Evolutionary conservation across 495 filamentous ascomycete genomes (phyloP).

Genomic region (Endocarpon pusillum): DNA sequence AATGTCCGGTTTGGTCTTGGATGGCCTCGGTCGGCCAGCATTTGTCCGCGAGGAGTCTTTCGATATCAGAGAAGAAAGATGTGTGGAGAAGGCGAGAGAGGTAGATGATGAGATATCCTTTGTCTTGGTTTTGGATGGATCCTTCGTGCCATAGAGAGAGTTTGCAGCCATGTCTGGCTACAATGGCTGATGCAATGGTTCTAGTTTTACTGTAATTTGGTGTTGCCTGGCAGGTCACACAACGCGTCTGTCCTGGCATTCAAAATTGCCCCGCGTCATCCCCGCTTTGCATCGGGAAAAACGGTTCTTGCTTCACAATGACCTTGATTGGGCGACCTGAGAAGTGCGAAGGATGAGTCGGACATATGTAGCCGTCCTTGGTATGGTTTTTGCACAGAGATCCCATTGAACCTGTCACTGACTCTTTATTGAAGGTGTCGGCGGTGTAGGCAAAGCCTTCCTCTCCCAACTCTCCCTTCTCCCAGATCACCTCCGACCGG

Average conservation of each 20-base stretch:
- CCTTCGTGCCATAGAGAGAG: slow-evolving; percentile 57
- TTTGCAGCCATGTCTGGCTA: slow-evolving; percentile 2
- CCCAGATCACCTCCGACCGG: slow-evolving; percentile 39
- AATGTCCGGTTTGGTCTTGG: slow-evolving; percentile 51
- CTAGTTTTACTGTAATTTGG: no score
- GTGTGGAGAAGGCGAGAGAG: slow-evolving; percentile 61
- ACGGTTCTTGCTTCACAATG: no score
- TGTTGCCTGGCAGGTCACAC: no score
- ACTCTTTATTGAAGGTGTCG: slow-evolving; percentile 48
- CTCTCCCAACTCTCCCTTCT: slow-evolving; percentile 59
- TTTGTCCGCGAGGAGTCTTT: slow-evolving; percentile 21
- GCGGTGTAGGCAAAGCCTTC: slow-evolving; percentile 85
- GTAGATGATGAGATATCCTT: slow-evolving; percentile 49
- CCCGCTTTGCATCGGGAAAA: no score
- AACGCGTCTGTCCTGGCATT: no score
- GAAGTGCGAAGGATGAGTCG: no score
- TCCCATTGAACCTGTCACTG: neutral
- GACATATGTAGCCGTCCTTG: neutral
- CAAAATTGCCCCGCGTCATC: no score
- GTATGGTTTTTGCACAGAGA: neutral
- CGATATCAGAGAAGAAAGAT: slow-evolving; percentile 56
- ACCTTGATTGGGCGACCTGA: no score
- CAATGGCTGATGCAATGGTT: no score
- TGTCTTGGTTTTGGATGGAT: slow-evolving; percentile 29
- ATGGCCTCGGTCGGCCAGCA: slow-evolving; percentile 44